Conservation (phyloP, 352 stramenopile genomes). For the Peronospora belbahrii region DNA sequence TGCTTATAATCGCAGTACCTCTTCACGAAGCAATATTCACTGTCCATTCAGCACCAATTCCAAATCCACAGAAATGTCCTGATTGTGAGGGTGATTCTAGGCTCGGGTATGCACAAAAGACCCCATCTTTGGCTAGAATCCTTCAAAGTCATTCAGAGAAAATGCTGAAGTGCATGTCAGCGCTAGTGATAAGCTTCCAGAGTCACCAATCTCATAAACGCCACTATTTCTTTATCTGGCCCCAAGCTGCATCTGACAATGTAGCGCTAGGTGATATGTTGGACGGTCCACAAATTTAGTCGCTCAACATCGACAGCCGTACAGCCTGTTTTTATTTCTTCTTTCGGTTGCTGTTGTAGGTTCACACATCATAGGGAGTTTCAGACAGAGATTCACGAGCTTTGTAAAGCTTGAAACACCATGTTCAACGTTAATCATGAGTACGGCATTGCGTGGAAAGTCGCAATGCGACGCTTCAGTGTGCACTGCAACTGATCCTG, state of each 20-base stretch:
- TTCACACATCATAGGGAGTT: constrained; percentile 13
- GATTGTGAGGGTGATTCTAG: too few relatives aligned
- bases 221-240: too few relatives aligned
- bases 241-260: constrained; percentile 3
- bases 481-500: constrained; percentile 1
- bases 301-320: constrained; percentile 8
- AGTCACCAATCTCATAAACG: constrained; percentile 9
- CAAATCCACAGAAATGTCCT: neutral
- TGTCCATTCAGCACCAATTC: neutral
- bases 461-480: constrained; percentile 22
- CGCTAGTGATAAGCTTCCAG: neutral
- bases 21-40: too few relatives aligned
- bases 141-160: constrained; percentile 4
- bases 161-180: too few relatives aligned
- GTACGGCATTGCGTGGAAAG: constrained; percentile 14
- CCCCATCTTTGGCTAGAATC: too few relatives aligned
- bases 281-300: constrained; percentile 22
- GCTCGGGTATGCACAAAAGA: too few relatives aligned
- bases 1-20: neutral
- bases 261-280: constrained; percentile 14
- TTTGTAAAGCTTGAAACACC: constrained; percentile 11
- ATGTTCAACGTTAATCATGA: constrained; percentile 1
- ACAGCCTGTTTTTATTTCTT: neutral
- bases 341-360: constrained; percentile 1
- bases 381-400: constrained; percentile 6